phyloP scores from a whole-genome alignment of 768 basidiomycete genomes.

The Collybia sordida region DNA sequence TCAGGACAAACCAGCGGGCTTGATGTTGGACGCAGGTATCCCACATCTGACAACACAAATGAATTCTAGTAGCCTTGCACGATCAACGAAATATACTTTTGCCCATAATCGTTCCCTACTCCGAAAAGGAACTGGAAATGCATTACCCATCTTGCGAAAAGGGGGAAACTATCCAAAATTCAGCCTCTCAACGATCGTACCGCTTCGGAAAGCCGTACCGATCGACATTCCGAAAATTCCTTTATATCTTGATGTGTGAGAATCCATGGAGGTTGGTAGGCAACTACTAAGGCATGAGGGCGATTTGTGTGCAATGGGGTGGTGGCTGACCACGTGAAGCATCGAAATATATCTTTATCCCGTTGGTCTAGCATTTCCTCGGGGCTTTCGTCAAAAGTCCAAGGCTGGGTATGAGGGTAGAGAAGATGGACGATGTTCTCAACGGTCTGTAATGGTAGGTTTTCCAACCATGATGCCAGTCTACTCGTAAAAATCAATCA shows the following conservation, averaged over 20 bases:
- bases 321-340: constrained; percentile 41
- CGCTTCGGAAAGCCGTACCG: constrained; percentile 26
- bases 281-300: constrained; percentile 40
- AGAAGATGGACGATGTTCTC: constrained; percentile 46
- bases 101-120: constrained; percentile 60
- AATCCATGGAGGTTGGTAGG: constrained; percentile 63
- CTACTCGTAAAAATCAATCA: constrained; percentile 25
- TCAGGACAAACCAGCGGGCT: constrained; percentile 57
- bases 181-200: constrained; percentile 11
- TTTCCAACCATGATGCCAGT: constrained; percentile 47
- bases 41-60: constrained; percentile 42
- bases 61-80: neutral
- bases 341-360: constrained; percentile 41
- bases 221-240: constrained; percentile 46
- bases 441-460: constrained; percentile 50
- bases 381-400: neutral
- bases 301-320: no score
- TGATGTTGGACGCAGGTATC: constrained; percentile 50
- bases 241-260: constrained; percentile 52
- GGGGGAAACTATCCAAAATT: constrained; percentile 37
- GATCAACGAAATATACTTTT: constrained; percentile 37
- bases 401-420: constrained; percentile 39
- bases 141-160: constrained; percentile 28
- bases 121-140: constrained; percentile 29
- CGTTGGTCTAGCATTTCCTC: constrained; percentile 25